phyloP scores from a whole-genome alignment of 2,329 filamentous ascomycete genomes.

The Taxawa tesnikishii region DNA sequence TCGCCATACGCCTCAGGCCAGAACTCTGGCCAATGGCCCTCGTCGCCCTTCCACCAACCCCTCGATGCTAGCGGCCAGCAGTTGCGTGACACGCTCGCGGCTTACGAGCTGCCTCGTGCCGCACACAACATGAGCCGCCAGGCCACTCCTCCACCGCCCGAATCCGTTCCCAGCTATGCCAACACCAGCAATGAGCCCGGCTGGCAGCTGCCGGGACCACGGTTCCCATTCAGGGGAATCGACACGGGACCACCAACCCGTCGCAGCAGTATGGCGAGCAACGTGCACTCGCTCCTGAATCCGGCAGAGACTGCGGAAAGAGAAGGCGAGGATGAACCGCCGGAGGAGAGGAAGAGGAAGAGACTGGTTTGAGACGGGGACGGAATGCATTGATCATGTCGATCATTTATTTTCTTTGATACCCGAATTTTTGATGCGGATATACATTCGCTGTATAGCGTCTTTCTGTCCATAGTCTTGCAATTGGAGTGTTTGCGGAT shows the following conservation, averaged over 20 bases:
- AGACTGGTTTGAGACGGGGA: slow-evolving; percentile 35
- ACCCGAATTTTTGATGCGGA: no score
- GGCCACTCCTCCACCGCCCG: slow-evolving; percentile 36
- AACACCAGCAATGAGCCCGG: slow-evolving; percentile 40
- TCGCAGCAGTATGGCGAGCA: slow-evolving; percentile 59
- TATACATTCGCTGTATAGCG: no score
- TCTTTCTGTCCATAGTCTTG: no score
- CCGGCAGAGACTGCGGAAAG: slow-evolving; percentile 56
- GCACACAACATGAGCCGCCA: slow-evolving; percentile 33
- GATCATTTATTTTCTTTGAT: no score
- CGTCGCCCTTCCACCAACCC: slow-evolving; percentile 45
- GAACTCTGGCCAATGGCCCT: slow-evolving; percentile 52
- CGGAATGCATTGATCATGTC: no score
- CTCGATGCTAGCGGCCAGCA: slow-evolving; percentile 44
- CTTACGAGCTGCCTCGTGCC: slow-evolving; percentile 51
- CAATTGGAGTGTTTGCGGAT: no score
- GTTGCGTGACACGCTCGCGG: slow-evolving; percentile 48
- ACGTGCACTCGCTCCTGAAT: slow-evolving; percentile 54
- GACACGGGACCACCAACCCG: slow-evolving; percentile 51
- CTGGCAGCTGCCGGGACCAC: slow-evolving; percentile 41
- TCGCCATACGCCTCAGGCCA: slow-evolving; percentile 57
- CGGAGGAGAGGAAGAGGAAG: slow-evolving; percentile 52
- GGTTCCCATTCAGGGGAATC: slow-evolving; percentile 34
- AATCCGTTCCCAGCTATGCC: slow-evolving; percentile 22
- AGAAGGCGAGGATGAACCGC: slow-evolving; percentile 49